Base-by-base conservation (phyloP, 176 grass and related monocot genomes). In the Bromus sterilis region DNA sequence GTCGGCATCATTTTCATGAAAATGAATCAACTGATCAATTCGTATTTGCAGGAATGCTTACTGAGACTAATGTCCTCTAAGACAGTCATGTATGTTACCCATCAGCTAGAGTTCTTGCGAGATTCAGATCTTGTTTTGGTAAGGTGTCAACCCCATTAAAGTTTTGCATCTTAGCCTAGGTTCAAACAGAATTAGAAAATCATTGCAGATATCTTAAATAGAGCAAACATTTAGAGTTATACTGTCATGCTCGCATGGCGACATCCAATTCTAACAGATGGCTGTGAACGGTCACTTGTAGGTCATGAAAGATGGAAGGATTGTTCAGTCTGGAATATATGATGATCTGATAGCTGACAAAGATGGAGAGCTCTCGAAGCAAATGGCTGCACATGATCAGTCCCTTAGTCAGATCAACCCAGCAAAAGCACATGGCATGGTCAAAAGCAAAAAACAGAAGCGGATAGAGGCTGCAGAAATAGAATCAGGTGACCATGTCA, bases 61-160 rank as follows among this genome's bases (percentile, higher is more conserved):
- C 72, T 92, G 85, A 74, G 72, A 25, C 51, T 86, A 34, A 80
- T 97, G 82, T 94, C 85, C 36, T 67, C 71, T 15, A 97, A 92
- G 91, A 97, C 91, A 56, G 85, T 97, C 57, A 82, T 97, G 30
- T 94, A 92, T 82, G 94, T 88, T 21, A 97, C 94, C 8, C 94
- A 94, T 90, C 94, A 97, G 79, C 83, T 97, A 11, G 91, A 97
- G 79, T 97, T 97, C 63, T 87, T 94, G 73, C 66, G 36, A 56
- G 87, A 89, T 76, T 89, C 91, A 7, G 91, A 97, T 61, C 83
- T 90, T 84, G 92, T 97, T 84, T 53, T 97, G 89, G 94, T 97
- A 97, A 88, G 74, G 49, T 48, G n/a, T 39, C 3, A 77, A 66
- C 56, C 4, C 9, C 60, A 13, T 75, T 85, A 56, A 30, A 37